phyloP scores from a whole-genome alignment of 1,284 basidiomycete genomes.

The Xerocomus subilludens region DNA sequence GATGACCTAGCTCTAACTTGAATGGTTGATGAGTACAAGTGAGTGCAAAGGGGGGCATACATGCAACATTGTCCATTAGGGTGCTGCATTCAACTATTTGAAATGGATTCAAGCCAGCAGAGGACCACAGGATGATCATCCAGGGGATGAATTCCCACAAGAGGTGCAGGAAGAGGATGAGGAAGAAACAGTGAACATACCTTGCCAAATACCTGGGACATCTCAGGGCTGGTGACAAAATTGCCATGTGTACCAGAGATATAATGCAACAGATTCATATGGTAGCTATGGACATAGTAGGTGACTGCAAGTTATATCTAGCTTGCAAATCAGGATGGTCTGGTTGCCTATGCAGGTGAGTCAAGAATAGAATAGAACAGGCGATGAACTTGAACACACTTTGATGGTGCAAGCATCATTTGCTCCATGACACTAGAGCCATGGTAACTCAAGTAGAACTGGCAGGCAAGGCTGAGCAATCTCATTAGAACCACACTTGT shows the following conservation, averaged over 20 bases:
- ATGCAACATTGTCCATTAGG: slow-evolving; percentile 87
- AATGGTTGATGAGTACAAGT: neutral
- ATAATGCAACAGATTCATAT: slow-evolving; percentile 76
- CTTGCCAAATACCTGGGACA: slow-evolving; percentile 97
- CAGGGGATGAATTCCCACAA: slow-evolving; percentile 85
- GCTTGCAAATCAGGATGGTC: slow-evolving; percentile 84
- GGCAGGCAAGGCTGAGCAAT: neutral
- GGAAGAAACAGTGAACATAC: slow-evolving; percentile 58
- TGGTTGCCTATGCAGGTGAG: slow-evolving; percentile 71
- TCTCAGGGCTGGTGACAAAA: slow-evolving; percentile 97
- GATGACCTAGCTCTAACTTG: slow-evolving; percentile 62
- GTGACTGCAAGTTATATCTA: slow-evolving; percentile 92
- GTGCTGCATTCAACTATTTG: slow-evolving; percentile 93
- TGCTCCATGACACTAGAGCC: slow-evolving; percentile 65
- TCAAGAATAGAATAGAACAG: neutral
- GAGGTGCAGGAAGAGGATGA: slow-evolving; percentile 27
- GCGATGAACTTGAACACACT: slow-evolving; percentile 52
- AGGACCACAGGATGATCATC: slow-evolving; percentile 84
- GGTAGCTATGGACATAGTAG: slow-evolving; percentile 91
- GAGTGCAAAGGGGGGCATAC: slow-evolving; percentile 59
- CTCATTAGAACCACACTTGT: too few relatives aligned
- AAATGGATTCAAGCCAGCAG: slow-evolving; percentile 66
- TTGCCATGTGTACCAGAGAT: slow-evolving; percentile 92
- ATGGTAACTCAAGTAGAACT: slow-evolving; percentile 20
- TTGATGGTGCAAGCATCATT: slow-evolving; percentile 73